phyloP scores from a whole-genome alignment of 2,329 filamentous ascomycete genomes.

The Chaetomium strumarium region DNA sequence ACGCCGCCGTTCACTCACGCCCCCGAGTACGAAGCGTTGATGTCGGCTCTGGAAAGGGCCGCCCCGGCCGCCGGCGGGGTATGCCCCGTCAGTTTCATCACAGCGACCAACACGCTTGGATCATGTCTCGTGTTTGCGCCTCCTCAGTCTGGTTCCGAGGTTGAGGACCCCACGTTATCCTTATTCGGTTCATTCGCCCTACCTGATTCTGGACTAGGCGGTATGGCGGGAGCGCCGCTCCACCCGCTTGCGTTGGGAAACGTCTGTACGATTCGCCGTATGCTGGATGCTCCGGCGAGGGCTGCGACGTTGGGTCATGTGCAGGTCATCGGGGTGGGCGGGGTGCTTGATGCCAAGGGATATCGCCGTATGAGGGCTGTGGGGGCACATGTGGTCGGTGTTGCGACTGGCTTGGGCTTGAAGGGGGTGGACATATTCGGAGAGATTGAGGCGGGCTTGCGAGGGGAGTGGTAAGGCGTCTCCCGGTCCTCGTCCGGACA shows the following conservation, averaged over 20 bases:
- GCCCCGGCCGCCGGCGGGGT: slow-evolving; percentile 19
- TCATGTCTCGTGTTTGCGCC: slow-evolving; percentile 53
- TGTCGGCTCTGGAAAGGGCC: slow-evolving; percentile 41
- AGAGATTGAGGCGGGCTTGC: slow-evolving; percentile 39
- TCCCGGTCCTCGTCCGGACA: background rate
- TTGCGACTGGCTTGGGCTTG: slow-evolving; percentile 63
- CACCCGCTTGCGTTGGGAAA: slow-evolving; percentile 72
- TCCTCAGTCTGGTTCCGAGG: background rate
- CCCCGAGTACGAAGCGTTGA: slow-evolving; percentile 55
- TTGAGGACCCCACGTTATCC: background rate
- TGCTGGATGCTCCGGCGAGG: slow-evolving; percentile 45
- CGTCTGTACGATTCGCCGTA: slow-evolving; percentile 57
- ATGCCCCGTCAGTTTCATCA: slow-evolving; percentile 59
- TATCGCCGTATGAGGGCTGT: slow-evolving; percentile 60
- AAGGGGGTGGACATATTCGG: slow-evolving; percentile 58
- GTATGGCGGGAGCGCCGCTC: slow-evolving; percentile 64
- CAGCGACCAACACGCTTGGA: slow-evolving; percentile 67
- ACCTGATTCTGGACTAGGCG: slow-evolving; percentile 56
- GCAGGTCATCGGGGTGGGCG: slow-evolving; percentile 64
- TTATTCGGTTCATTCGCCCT: slow-evolving; percentile 31
- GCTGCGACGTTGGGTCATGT: slow-evolving; percentile 44
- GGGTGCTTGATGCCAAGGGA: slow-evolving; percentile 58
- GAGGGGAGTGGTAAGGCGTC: slow-evolving; percentile 10
- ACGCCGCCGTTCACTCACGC: slow-evolving; percentile 70
- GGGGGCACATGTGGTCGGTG: slow-evolving; percentile 60